Base-by-base conservation (phyloP, 2,329 filamentous ascomycete species). In the Trichoderma guizhouense region DNA sequence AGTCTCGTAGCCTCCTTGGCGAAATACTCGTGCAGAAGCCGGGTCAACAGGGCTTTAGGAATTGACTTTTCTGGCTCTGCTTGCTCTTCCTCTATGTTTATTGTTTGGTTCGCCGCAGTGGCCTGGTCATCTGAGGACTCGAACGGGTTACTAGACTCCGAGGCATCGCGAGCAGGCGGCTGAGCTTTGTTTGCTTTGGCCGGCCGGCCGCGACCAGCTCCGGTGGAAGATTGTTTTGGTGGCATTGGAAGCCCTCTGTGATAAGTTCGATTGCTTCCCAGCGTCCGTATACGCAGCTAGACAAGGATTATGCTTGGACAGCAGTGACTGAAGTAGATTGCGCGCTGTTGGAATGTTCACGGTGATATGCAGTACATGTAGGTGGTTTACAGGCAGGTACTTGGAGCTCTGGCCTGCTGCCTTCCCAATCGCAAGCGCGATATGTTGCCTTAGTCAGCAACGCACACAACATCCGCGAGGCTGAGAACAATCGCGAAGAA, bases 21-120 rank as follows among this genome's bases (percentile, higher is more conserved):
- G 78, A 98, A 97, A 79, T 92, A 90, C 76, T 95, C 90, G 79
- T 97, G 91, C 39, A 98, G 84, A 4, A 98, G 83, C 43, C 90
- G 88, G 11, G 92, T 92, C 53, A 98, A 82, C 0, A 98, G 85
- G 57, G 93, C 90, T 4, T 88, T 85, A 0, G 94, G 93, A 32
- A 98, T 92, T 63, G 83, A 82, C 74, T 83, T 83, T 34, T 80
- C 79, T 8, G 82, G 78, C 12, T 81, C 81, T 0, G 79, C 78
- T 14, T 82, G 79, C 3, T 81, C 82, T 3, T 80, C 76, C 6
- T 76, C 76, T 30, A 69, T 72, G 71, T 34, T 72, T 57, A 15
- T 79, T 34, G 34, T 57, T 26, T 53, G 65, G 14, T 43, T 72
- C 14, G 57, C 77, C 1, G 78, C 77, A 3, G 76, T 77, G 3